Evolutionary conservation across 306 rosid genomes (phyloP).

Genomic region (Nissolia schottii): DNA sequence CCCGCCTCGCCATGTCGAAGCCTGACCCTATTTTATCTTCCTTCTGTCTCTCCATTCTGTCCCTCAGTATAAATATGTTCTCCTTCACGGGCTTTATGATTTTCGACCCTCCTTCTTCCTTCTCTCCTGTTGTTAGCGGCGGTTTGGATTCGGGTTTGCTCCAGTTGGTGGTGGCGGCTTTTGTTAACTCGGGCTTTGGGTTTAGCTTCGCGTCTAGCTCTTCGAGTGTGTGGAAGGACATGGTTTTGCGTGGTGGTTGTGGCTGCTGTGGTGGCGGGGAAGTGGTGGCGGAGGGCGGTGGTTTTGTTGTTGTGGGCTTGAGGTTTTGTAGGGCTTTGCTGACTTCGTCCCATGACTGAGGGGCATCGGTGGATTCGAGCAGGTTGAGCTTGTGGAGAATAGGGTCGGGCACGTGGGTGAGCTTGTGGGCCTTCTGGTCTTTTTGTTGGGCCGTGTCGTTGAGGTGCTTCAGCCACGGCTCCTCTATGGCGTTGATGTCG

Average conservation of each 20-base stretch:
- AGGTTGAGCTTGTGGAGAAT: constrained; percentile 61
- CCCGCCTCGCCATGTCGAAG: constrained; percentile 25
- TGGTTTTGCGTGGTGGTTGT: constrained; percentile 35
- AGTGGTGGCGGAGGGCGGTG: not conserved
- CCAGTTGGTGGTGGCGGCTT: not conserved
- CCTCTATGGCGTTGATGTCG: constrained; percentile 70
- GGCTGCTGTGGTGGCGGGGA: not conserved
- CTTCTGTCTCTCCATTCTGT: constrained; percentile 58
- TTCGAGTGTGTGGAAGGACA: constrained; percentile 69
- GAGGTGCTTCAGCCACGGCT: constrained; percentile 68
- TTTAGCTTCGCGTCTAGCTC: constrained; percentile 60
- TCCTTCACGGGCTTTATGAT: constrained; percentile 42
- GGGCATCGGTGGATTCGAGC: constrained; percentile 51
- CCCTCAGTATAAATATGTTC: constrained; percentile 65
- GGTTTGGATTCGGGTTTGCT: not conserved
- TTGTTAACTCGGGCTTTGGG: not conserved
- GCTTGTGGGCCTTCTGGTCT: constrained; percentile 36
- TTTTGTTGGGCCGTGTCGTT: not conserved
- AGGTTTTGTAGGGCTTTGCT: constrained; percentile 65
- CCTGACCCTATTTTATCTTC: constrained; percentile 45
- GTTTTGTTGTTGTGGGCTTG: constrained; percentile 33
- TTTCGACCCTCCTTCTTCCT: not conserved
- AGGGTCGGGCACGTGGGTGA: constrained; percentile 40
- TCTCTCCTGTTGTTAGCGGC: not conserved
- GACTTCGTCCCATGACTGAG: constrained; percentile 83